Evolutionary conservation across 768 basidiomycete species (phyloP).

Genomic region (Paxillus involutus): DNA sequence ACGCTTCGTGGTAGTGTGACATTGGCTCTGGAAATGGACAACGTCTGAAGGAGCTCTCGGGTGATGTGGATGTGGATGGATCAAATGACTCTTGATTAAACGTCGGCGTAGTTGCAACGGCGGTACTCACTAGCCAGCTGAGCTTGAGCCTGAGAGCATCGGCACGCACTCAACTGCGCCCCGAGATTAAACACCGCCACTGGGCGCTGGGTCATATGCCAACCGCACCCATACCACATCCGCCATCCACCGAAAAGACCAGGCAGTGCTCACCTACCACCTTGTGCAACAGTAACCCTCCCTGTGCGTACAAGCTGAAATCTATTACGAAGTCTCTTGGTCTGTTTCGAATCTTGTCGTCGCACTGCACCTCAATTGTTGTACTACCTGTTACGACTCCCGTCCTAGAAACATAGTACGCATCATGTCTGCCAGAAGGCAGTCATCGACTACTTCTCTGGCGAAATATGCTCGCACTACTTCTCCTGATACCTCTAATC

Average conservation of each 20-base stretch:
- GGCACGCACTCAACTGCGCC: no score
- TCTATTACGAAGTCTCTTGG: not conserved
- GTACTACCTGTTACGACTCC: conserved; percentile 5
- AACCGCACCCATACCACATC: conserved; percentile 2
- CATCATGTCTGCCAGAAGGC: conserved; percentile 71
- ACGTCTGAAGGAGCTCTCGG: no score
- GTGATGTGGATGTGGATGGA: not conserved
- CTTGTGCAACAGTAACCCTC: not conserved
- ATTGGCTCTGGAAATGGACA: no score
- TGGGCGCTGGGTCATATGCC: conserved; percentile 5
- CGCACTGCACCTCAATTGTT: conserved; percentile 21
- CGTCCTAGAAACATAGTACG: conserved; percentile 13
- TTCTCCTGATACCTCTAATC: conserved; percentile 42
- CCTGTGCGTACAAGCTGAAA: not conserved
- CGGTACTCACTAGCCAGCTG: no score
- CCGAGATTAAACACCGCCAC: conserved; percentile 16
- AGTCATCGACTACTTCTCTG: conserved; percentile 80
- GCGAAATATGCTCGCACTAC: conserved; percentile 63
- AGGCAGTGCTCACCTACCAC: not conserved
- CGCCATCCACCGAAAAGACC: conserved; percentile 1
- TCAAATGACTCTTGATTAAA: not conserved
- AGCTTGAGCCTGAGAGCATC: not conserved
- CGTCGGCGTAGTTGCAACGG: not conserved
- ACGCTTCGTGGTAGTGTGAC: no score
- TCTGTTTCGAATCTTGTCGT: not conserved